Base-by-base conservation (phyloP, 2,329 filamentous ascomycete species). In the Sporothrix euskadiensis region DNA sequence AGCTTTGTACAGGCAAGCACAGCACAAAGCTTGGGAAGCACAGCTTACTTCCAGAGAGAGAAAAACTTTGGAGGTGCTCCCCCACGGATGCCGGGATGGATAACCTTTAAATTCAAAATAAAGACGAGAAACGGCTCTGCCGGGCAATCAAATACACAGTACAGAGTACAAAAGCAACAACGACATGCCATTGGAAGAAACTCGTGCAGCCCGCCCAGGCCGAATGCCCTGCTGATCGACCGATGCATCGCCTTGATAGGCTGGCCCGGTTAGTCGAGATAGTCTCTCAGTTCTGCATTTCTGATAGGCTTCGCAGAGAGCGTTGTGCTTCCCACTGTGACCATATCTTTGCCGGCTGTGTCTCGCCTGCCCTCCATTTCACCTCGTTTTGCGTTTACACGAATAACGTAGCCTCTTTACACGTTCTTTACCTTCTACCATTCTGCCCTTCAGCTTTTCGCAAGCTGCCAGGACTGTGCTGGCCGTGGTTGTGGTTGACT, bases 351-450 rank as follows among this genome's bases (percentile, higher is more conserved):
- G 22, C 39, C 3, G 19, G n/a, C 3, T 19, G 16, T 63, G 19
- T 44, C 59, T 19, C 41, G 30, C 41, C 22, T 49, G n/a, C 41
- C 61, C 12, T 49, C 63, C 35, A 26, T 32, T 6, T 19, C 22
- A 49, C 63, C 41, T 66, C 41, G 16, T 49, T 49, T 66, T 66
- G 41, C 26, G 63, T 66, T 66, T 49, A 49, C 63, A 66, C 22
- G 41, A 41, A 30, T 4, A 66, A 26, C n/a, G 61, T 39, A 66
- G 19, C 41, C 16, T 69, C 16, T 69, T n/a, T 12, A 12, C n/a
- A 30, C 4, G 30, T 16, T 66, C 4, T 35, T 35, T 4, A 35
- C 35, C n/a, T 68, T 32, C 14, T 41, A 4, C 14, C 26, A 26
- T 26, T 26, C 26, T 26, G 3, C 44, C 30, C 39, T 30, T 49